Conservation (phyloP, 306 rosid species). For the Quercus mongolica region DNA sequence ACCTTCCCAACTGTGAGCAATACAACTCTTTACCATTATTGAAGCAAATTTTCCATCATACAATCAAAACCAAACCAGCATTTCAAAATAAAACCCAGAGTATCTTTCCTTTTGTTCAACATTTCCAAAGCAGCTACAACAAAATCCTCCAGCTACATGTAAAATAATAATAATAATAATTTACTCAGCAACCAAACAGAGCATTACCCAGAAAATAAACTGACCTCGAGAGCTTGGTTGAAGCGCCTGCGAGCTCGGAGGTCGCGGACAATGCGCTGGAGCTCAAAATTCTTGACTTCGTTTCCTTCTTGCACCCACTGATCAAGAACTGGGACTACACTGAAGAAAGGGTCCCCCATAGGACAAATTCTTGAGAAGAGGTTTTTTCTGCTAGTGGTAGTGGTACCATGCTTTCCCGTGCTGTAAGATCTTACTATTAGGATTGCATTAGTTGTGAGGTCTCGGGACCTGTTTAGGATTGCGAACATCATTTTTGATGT, state of each 20-base stretch:
- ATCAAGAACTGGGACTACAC: conserved; percentile 51
- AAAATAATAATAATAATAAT: too few species aligned
- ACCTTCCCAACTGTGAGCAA: neutral
- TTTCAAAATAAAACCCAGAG: neutral
- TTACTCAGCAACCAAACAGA: conserved; percentile 1
- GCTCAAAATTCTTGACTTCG: conserved; percentile 13
- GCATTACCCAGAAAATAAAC: neutral
- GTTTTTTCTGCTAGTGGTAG: conserved; percentile 19
- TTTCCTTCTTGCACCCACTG: conserved; percentile 50
- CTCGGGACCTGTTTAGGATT: conserved; percentile 21
- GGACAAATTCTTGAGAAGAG: conserved; percentile 59
- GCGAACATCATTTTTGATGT: conserved; percentile 20
- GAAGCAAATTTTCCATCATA: too few species aligned
- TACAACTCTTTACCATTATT: neutral
- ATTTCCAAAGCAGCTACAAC: neutral
- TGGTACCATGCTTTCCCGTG: conserved; percentile 10
- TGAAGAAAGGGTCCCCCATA: conserved; percentile 57
- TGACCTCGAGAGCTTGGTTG: conserved; percentile 63
- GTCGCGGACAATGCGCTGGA: conserved; percentile 33
- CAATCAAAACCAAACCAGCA: neutral
- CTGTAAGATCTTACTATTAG: conserved; percentile 19
- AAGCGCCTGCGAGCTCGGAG: conserved; percentile 49
- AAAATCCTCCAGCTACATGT: neutral
- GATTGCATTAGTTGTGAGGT: conserved; percentile 7
- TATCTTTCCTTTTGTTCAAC: neutral